Evolutionary conservation across 257 asterid genomes (phyloP).

Genomic region (Penstemon davidsonii): DNA sequence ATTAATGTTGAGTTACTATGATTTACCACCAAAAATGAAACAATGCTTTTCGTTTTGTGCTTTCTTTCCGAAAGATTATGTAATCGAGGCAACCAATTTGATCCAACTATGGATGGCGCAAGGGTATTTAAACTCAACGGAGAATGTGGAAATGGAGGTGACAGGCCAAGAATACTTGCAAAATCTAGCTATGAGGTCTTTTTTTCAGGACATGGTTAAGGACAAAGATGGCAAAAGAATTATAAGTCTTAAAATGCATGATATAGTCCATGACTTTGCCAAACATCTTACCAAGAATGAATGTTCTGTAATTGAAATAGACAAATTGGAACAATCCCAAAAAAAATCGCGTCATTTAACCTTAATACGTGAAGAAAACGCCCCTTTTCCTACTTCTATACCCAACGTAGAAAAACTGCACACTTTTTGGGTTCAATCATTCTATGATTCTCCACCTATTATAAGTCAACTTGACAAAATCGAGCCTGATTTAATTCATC

Average conservation of each 20-base stretch:
- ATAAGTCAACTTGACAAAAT: constrained; percentile 44
- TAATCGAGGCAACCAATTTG: constrained; percentile 40
- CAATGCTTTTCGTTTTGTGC: constrained; percentile 53
- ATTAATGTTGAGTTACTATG: constrained; percentile 50
- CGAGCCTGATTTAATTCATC: constrained; percentile 41
- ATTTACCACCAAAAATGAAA: constrained; percentile 40
- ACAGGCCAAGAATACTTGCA: constrained; percentile 40
- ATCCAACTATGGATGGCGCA: constrained; percentile 64
- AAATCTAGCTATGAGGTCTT: constrained; percentile 44
- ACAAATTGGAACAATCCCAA: constrained; percentile 32
- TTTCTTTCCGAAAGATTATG: constrained; percentile 44
- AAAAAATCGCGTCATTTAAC: constrained; percentile 50
- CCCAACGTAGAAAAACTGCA: constrained; percentile 42
- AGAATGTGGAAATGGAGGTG: constrained; percentile 36
- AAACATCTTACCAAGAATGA: constrained; percentile 45
- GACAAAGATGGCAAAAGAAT: constrained; percentile 36
- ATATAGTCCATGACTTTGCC: constrained; percentile 54
- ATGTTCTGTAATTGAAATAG: constrained; percentile 46
- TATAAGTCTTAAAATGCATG: constrained; percentile 49
- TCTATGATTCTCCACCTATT: constrained; percentile 58
- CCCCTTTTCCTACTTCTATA: constrained; percentile 42
- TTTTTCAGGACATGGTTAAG: constrained; percentile 36
- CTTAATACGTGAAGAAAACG: constrained; percentile 53
- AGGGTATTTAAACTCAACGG: constrained; percentile 39
- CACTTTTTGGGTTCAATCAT: constrained; percentile 70